Evolutionary conservation across 345 rosid genomes (phyloP).

Genomic region (Moricandia moricandioides): DNA sequence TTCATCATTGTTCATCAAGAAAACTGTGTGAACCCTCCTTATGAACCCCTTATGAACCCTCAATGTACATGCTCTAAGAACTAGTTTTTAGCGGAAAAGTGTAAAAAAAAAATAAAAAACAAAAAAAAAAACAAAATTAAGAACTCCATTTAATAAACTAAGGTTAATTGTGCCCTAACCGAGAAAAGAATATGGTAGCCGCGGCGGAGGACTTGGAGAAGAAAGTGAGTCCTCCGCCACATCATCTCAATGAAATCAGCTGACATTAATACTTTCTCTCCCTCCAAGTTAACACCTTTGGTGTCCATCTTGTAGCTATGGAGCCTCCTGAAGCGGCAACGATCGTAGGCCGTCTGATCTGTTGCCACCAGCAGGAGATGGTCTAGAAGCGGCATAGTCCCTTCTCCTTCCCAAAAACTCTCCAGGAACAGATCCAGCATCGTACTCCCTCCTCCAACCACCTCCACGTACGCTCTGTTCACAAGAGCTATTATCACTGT

Average conservation of each 20-base stretch:
- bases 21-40: no score
- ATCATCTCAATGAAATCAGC: conserved; percentile 69
- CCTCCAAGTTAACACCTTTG: conserved; percentile 44
- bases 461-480: conserved; percentile 70
- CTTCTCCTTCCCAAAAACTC: conserved; percentile 77
- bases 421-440: conserved; percentile 76
- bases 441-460: conserved; percentile 36
- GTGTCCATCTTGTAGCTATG: conserved; percentile 66
- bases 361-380: conserved; percentile 57
- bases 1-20: no score
- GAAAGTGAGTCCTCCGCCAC: conserved; percentile 74
- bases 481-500: conserved; percentile 58
- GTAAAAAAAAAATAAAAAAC: no score
- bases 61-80: no score
- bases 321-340: conserved; percentile 59
- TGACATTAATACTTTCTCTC: conserved; percentile 71
- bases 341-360: conserved; percentile 65
- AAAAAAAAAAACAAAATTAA: no score
- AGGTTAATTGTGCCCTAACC: no score
- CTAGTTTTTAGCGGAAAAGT: no score
- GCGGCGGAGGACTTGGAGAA: conserved; percentile 54
- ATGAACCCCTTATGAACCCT: no score
- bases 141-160: no score
- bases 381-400: conserved; percentile 47
- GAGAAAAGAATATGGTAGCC: conserved; percentile 75